These are phyloP conservation scores for Melanomma pulvis-pyrius DNA, from an alignment of 495 filamentous ascomycete genomes.

Conservation along the genomic window DNA sequence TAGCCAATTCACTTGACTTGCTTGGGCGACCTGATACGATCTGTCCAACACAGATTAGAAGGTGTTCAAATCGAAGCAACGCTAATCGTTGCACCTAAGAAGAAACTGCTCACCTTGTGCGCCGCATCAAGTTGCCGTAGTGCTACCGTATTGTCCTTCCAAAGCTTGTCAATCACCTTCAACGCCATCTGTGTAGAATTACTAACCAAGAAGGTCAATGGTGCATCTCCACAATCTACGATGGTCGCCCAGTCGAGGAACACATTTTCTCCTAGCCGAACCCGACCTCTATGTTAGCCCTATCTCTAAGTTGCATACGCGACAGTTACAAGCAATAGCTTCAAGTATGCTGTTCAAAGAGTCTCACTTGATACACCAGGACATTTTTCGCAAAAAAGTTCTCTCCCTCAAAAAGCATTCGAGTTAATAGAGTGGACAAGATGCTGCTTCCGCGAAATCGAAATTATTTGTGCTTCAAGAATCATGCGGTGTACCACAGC, in stretches of 20 bases:
- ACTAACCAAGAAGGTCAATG: conserved; percentile 51
- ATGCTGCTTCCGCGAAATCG: background rate
- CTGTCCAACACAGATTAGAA: conserved; percentile 9
- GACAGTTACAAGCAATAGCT: too few species aligned
- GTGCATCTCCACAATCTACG: conserved; percentile 58
- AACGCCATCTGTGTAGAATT: background rate
- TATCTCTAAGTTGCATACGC: too few species aligned
- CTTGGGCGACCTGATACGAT: conserved; percentile 40
- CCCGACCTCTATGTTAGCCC: background rate
- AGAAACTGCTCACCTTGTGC: conserved; percentile 45
- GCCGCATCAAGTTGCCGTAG: conserved; percentile 54
- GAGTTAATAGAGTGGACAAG: background rate
- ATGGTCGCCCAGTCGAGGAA: conserved; percentile 54
- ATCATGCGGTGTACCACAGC: background rate
- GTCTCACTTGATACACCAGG: too few species aligned
- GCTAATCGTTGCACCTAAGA: background rate
- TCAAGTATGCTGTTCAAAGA: too few species aligned
- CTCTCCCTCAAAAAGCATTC: too few species aligned
- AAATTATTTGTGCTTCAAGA: background rate
- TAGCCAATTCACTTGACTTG: conserved; percentile 35
- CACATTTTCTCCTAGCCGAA: conserved; percentile 46
- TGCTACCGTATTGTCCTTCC: conserved; percentile 55
- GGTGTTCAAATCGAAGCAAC: background rate
- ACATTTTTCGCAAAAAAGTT: too few species aligned
- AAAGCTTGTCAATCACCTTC: background rate